Evolutionary conservation across 148 eudicot species (phyloP), one percentile per base, ranked within the genome.

Genomic region (Limonium bicolor): DNA sequence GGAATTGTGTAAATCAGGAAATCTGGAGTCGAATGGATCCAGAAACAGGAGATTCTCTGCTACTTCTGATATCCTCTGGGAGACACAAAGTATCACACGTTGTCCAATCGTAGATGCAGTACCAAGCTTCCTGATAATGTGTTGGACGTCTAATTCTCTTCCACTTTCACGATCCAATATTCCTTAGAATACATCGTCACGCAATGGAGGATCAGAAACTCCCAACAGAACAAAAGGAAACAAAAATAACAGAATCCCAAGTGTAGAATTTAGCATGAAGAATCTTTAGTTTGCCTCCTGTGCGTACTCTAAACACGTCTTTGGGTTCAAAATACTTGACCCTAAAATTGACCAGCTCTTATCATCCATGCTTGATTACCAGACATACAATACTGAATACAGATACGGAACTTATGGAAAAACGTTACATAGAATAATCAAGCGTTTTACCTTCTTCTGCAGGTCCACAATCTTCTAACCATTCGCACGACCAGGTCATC

Each of bases 1-100:
- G 36, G 69, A 67, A 60, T 58, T 68, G 27, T 88, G 87, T 66
- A 75, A 38, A 37, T 33, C 60, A 7, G 92, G 63, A 57, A 88
- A 84, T 44, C 77, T 70, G 48, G 60, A 68, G 41, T 84, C 84
- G 67, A 90, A 90, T 12, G 95, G 93, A 78, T 90, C 97, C 72
- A 84, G 62, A 38, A 61, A 54, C 39, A 76, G 75, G 58, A 90
- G 62, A 60, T 60, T 71, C 54, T 82, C 96, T 44, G 88, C 79
- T 38, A 63, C 54, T 43, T 67, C 66, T 33, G 80, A 67, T 28
- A 82, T 82, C 54, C 74, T 73, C 45, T 86, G 94, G 44, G 85
- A 62, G 41, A 78, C 80, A 35, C 81, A 58, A 52, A 86, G 73
- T 43, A 78, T 53, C 26, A 77, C 56, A 28, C 84, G 77, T 53